A percentile compares a stretch with the other conserved stretches of the same genome.
phyloP scores from a whole-genome alignment of 2,329 filamentous ascomycete genomes.

The Paraphaeosphaeria minitans region DNA sequence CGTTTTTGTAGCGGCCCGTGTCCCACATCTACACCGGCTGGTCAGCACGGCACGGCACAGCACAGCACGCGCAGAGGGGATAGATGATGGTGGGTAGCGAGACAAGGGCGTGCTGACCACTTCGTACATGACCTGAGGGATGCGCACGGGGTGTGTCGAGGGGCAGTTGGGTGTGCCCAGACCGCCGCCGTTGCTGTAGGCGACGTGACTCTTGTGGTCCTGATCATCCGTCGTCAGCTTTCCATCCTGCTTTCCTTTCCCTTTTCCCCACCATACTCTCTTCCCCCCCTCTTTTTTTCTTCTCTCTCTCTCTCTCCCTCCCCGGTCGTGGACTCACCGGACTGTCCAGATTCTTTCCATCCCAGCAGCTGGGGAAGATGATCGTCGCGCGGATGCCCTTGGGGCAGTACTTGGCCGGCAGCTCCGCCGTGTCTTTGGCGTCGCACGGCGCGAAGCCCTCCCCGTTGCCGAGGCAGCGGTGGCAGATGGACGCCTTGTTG shows the following conservation, averaged over 20 bases:
- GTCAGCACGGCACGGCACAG: slow-evolving; percentile 1
- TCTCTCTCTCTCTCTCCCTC: too few relatives aligned
- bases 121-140: slow-evolving; percentile 49
- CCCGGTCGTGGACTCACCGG: neutral
- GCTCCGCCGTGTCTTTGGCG: slow-evolving; percentile 41
- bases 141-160: slow-evolving; percentile 48
- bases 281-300: too few relatives aligned
- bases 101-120: slow-evolving; percentile 2
- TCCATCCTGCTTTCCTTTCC: too few relatives aligned
- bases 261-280: too few relatives aligned
- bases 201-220: slow-evolving; percentile 67
- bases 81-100: too few relatives aligned
- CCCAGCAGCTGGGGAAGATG: slow-evolving; percentile 75
- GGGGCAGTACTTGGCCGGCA: slow-evolving; percentile 71
- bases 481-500: slow-evolving; percentile 24
- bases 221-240: neutral
- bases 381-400: slow-evolving; percentile 74
- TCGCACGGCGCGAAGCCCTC: slow-evolving; percentile 33
- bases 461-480: slow-evolving; percentile 30
- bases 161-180: slow-evolving; percentile 48
- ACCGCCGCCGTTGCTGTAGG: slow-evolving; percentile 55
- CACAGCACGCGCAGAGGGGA: too few relatives aligned
- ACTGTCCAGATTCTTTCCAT: slow-evolving; percentile 61
- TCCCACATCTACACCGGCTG: slow-evolving; percentile 15
- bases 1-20: slow-evolving; percentile 17